Base-by-base conservation (phyloP, 805 yeast species). In the Ogataea pilisensis region DNA sequence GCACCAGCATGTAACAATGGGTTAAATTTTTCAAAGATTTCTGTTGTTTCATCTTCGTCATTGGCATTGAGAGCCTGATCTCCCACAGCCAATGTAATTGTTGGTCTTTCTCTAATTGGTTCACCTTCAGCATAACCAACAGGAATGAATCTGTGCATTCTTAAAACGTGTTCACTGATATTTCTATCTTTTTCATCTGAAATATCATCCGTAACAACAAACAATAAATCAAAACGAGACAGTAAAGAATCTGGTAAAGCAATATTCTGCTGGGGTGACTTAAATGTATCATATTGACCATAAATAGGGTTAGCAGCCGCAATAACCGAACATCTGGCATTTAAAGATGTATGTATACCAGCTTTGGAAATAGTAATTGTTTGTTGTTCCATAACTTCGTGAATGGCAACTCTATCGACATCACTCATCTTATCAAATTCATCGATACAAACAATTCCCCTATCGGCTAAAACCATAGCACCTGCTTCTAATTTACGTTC, bases 381-480 rank as follows among this genome's bases (percentile, higher is more conserved):
- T 64, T 93, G 99, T 68, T 93, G 99, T 69, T 93, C 99, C 99
- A 93, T 93, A 37, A 93, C 99, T 75, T 93, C 99, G 66, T 93
- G 99, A 57, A 93, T 93, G 1, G 98, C 98, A 38, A 93, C 98
- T 60, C 99, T 77, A 68, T 93, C 99, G 21, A 81, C 78, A 63
- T 93, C 99, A 47, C 86, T 82, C 99, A 93, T 93, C 66, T 93
- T 93, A 68, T 91, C 99, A 59, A 93, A 93, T 71, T 93, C 99
- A 72, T 93, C 99, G 56, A 93, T 95, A 76, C 99, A 93, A 31
- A 93, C 97, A 42, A 93, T 76, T 49, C 99, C 99, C 50, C 97
- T 73, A 65, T 93, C 99, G 11, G 98, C 99, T 48, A 93, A 71
- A 29, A 93, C 99, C 97, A 93, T 91, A 3, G 99, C 99, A 73